Conservation (phyloP, 2,329 filamentous ascomycete species). For the Cytospora paraplurivora region DNA sequence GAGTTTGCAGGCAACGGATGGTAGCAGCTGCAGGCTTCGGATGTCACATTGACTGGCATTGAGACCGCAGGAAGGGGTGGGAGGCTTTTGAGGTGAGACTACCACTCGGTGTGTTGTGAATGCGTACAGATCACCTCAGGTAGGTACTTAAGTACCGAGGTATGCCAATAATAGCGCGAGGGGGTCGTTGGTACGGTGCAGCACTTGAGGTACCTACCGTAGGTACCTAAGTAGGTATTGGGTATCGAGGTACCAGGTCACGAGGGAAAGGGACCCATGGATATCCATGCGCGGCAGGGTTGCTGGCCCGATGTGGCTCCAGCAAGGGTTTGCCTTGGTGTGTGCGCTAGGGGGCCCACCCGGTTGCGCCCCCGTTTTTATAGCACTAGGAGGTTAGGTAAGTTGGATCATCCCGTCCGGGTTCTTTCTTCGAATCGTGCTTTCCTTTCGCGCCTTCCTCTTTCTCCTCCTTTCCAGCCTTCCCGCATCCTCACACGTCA, state of each 20-base stretch:
- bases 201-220: neutral
- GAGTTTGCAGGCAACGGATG: conserved; percentile 1
- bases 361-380: conserved; percentile 18
- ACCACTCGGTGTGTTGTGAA: neutral
- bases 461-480: conserved; percentile 6
- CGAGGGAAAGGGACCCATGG: neutral
- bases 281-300: conserved; percentile 9
- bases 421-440: conserved; percentile 11
- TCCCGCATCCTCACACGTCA: conserved; percentile 7
- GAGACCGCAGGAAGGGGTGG: neutral
- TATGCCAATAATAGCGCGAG: neutral
- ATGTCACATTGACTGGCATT: neutral
- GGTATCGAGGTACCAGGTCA: neutral
- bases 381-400: conserved; percentile 22
- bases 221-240: neutral
- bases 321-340: conserved; percentile 19
- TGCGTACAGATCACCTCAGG: neutral
- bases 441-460: conserved; percentile 3
- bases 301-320: conserved; percentile 23
- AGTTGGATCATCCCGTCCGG: conserved; percentile 12
- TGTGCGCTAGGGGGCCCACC: conserved; percentile 12
- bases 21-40: neutral
- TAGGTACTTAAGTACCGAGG: neutral
- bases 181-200: too few species aligned
- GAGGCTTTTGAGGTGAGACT: neutral